Evolutionary conservation across 345 rosid species (phyloP), one percentile per base, ranked within the genome.

Genomic region (Noccaea bulbosa): DNA sequence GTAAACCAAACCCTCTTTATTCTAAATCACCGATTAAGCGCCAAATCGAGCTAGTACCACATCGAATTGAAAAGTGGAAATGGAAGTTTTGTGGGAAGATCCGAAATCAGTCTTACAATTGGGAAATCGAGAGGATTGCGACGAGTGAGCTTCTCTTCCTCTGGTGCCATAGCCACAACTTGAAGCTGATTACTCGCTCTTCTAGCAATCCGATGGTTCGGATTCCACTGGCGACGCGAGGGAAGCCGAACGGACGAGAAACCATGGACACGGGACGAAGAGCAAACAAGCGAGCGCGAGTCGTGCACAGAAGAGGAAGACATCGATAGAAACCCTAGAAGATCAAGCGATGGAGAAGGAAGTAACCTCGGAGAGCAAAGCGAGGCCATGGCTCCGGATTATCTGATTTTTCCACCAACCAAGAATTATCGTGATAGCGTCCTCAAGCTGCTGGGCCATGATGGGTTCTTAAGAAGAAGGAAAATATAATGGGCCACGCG

Each of bases 91-190:
- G 43, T 14, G 34, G 7, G 8, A 53, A 70, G 24, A 22, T 49
- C 35, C 24, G 38, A 59, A 74, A 62, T 10, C 39, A 16, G 8
- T 47, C 90, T 49, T 80, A 85, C 89, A 35, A 85, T 79, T 10
- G 95, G 89, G 60, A 87, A 86, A 79, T 88, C 91, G 33, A 88
- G 87, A 70, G 87, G 89, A 45, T 80, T 84, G 1, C 88, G 84
- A 68, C 92, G 88, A 57, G 90, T 86, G 63, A 83, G 67, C 77
- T 82, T 85, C 77, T 86, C 92, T 65, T 83, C 94, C 14, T 88
- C 90, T 2, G 94, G 92, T 0, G 97, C 97, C 94, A 86, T 83
- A 76, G 88, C 65, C 24, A 83, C 85, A 39, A 83, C 84, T 16
- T 67, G 81, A 0, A 76, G 61, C 74, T 22, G 67, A 61, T 67